Base-by-base conservation (phyloP, 371 early-diverging fungal species). In the Mortierella sp. region DNA sequence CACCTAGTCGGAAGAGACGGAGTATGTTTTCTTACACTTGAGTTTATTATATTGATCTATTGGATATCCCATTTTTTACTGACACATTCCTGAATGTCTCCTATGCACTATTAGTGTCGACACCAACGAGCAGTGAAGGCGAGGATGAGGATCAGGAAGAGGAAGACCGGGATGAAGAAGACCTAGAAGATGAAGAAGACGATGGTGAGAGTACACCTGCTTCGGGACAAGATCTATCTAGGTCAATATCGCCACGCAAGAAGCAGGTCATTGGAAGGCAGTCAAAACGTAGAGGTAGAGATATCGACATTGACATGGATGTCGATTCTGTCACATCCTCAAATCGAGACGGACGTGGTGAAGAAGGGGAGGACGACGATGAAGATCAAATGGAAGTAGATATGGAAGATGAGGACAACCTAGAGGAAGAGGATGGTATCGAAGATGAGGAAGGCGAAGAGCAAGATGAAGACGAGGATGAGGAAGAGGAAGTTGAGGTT, bases 351-450 rank as follows among this genome's bases (percentile, higher is more conserved):
- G 61, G 40, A 47, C 45, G 62, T 28, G 62, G 57, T 3, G 58
- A 58, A 24, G 58, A 58, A 32, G 80, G 65, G 9, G 84, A 84
- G 8, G 80, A 84, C 0, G 77, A 84, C 8, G 80, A 84, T 0
- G 77, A 84, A 9, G 66, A 75, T 36, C 67, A 58, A 58, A 67
- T 67, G 58, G 87, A 86, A 43, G 83, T 84, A 5, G 82, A 72
- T 40, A 74, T 84, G 58, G 84, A 84, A 7, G 69, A 77, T 22
- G 81, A 76, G 5, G 84, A 84, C 8, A 70, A 76, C 60, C 66
- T 63, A 7, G 63, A 80, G 38, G 77, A 79, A 4, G 84, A 84
- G 13, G 76, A 84, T 47, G 84, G 69, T n/a, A 65, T 65, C 1
- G 82, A 77, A 38, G 78, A 82, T 21, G 85, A 69, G 48, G 72